Percentiles rank a stretch among this genome's conserved stretches.
phyloP scores from a whole-genome alignment of 345 rosid species.

The Laguncularia racemosa region DNA sequence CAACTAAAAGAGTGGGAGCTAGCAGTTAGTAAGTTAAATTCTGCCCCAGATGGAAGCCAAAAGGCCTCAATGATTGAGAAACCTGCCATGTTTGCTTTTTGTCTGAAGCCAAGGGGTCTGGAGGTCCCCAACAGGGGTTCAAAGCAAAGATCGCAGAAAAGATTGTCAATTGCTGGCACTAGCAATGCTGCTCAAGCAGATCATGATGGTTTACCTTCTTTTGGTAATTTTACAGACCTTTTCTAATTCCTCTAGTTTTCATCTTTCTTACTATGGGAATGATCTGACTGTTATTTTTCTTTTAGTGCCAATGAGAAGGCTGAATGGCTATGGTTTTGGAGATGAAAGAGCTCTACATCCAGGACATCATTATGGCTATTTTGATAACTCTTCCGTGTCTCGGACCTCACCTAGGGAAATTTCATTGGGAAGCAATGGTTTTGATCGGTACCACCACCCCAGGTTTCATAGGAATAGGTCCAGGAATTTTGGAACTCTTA shows the following conservation, averaged over 20 bases:
- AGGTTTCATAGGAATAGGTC: conserved; percentile 44
- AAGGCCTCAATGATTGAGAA: conserved; percentile 47
- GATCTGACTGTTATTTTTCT: conserved; percentile 11
- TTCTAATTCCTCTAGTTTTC: neutral
- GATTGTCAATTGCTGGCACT: conserved; percentile 53
- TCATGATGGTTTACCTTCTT: conserved; percentile 44
- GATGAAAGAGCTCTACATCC: conserved; percentile 54
- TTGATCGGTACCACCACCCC: conserved; percentile 35
- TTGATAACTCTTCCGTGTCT: conserved; percentile 46
- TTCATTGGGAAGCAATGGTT: conserved; percentile 32
- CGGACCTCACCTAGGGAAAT: conserved; percentile 40
- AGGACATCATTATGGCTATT: conserved; percentile 42
- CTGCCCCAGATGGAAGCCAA: conserved; percentile 36
- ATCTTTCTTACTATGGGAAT: neutral
- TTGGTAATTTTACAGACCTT: conserved; percentile 21
- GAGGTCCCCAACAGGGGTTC: conserved; percentile 86
- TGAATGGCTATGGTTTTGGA: conserved; percentile 52
- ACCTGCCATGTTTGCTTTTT: conserved; percentile 95
- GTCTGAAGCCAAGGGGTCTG: conserved; percentile 93
- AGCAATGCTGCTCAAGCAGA: conserved; percentile 40
- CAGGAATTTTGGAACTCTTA: conserved; percentile 12
- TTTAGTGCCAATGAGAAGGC: conserved; percentile 57
- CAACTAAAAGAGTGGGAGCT: conserved; percentile 80
- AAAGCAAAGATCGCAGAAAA: conserved; percentile 79
- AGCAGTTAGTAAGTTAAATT: conserved; percentile 36